phyloP scores from a whole-genome alignment of 208 protist genomes.

The Herpetomonas samuelpessoai region DNA sequence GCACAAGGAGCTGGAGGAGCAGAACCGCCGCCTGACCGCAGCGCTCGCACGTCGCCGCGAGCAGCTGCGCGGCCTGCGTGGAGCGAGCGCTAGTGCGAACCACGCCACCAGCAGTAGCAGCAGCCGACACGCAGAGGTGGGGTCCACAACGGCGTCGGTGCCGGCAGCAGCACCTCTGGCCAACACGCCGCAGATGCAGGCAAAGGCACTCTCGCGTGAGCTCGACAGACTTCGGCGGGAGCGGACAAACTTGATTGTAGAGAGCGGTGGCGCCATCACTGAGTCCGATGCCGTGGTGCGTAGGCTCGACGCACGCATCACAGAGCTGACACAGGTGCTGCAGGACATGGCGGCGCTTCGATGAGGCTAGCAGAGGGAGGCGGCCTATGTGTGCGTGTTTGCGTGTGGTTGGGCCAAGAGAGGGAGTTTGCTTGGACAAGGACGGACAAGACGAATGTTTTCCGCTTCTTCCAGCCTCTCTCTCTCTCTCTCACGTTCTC shows the following conservation, averaged over 20 bases:
- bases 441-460: too few relatives aligned
- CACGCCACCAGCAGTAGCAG: neutral
- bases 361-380: too few relatives aligned
- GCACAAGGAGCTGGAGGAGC: constrained; percentile 50
- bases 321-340: constrained; percentile 37
- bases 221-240: constrained; percentile 50
- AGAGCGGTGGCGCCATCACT: constrained; percentile 58
- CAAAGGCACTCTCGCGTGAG: constrained; percentile 24
- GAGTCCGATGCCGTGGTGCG: constrained; percentile 51
- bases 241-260: constrained; percentile 43
- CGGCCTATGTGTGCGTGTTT: too few relatives aligned
- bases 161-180: neutral
- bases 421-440: too few relatives aligned
- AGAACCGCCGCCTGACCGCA: constrained; percentile 47
- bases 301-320: constrained; percentile 47
- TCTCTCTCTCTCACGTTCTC: too few relatives aligned
- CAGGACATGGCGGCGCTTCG: constrained; percentile 3
- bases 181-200: neutral
- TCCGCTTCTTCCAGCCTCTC: too few relatives aligned
- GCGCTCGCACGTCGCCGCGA: constrained; percentile 60
- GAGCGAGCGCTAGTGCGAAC: constrained; percentile 6
- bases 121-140: neutral
- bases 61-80: constrained; percentile 29
- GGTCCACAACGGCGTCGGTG: constrained; percentile 4
- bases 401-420: too few relatives aligned